These are phyloP conservation scores for Eucalyptus coolabah DNA, from an alignment of 345 rosid genomes.

Conservation along the genomic window DNA sequence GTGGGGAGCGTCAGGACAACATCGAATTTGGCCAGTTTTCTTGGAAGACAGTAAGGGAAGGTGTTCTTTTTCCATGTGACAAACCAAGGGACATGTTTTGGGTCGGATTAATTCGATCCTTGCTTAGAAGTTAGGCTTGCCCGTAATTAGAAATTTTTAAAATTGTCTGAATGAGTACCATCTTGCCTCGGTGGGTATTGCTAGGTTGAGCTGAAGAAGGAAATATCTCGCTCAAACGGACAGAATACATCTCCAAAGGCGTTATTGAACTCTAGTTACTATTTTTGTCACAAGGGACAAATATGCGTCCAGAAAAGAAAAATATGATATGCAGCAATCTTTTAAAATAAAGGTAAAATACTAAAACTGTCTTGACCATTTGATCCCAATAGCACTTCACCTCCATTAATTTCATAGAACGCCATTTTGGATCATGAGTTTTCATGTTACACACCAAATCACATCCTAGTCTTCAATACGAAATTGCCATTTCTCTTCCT, in stretches of 20 bases:
- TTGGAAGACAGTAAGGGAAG: background rate
- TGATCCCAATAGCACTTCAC: background rate
- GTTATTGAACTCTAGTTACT: background rate
- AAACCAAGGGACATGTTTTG: background rate
- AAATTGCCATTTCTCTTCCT: background rate
- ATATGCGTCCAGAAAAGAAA: background rate
- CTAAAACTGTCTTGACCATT: background rate
- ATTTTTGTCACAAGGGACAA: background rate
- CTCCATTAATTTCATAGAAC: background rate
- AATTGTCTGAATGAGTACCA: background rate
- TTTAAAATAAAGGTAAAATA: background rate
- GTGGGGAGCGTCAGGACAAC: background rate
- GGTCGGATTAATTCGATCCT: background rate
- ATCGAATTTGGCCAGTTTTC: background rate
- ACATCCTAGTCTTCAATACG: background rate
- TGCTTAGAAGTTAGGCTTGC: background rate
- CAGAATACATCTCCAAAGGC: background rate
- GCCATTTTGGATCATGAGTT: background rate
- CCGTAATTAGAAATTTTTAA: background rate
- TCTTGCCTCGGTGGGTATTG: background rate
- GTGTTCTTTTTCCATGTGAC: background rate
- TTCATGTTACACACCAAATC: background rate
- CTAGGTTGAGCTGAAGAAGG: background rate
- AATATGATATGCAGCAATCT: background rate
- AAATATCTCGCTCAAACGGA: background rate